Base-by-base conservation (phyloP, 2,329 filamentous ascomycete genomes). In the Taxawa tesnikishii region DNA sequence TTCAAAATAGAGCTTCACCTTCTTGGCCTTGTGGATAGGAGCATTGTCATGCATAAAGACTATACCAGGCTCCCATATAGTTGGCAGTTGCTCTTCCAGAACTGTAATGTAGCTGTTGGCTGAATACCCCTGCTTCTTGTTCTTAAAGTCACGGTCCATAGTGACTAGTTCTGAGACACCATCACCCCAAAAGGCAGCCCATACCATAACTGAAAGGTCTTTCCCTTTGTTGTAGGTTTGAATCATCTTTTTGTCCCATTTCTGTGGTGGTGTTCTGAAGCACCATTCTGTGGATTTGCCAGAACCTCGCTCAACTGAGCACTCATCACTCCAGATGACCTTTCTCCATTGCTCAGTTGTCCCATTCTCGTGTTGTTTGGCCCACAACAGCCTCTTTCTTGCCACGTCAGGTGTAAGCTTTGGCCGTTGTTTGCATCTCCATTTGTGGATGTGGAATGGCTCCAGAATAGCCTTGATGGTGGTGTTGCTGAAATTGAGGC, bases 231-330 rank as follows among this genome's bases (percentile, higher is more conserved):
- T n/a, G n/a, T n/a, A n/a, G n/a, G n/a, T n/a, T n/a, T n/a, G n/a
- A n/a, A n/a, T n/a, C n/a, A n/a, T n/a, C n/a, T n/a, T n/a, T n/a
- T n/a, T n/a, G n/a, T n/a, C n/a, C n/a, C n/a, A n/a, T n/a, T n/a
- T n/a, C n/a, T n/a, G n/a, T n/a, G n/a, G n/a, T n/a, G n/a, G n/a
- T n/a, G n/a, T n/a, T n/a, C n/a, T n/a, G n/a, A n/a, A n/a, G n/a
- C n/a, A n/a, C n/a, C n/a, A n/a, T n/a, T n/a, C n/a, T n/a, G n/a
- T n/a, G n/a, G n/a, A n/a, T n/a, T n/a, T n/a, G n/a, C n/a, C n/a
- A n/a, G n/a, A n/a, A n/a, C n/a, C n/a, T n/a, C n/a, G 21, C 25
- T 33, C 17, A 5, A 28, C n/a, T 21, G 31, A 33, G 28, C 14
- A 33, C 31, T 33, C n/a, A 13, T 33, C 12, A 12, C 11, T 28